Evolutionary conservation across 176 grass and related monocot genomes (phyloP), one percentile per base, ranked within the genome.

Genomic region (Hyparrhenia diplandra): DNA sequence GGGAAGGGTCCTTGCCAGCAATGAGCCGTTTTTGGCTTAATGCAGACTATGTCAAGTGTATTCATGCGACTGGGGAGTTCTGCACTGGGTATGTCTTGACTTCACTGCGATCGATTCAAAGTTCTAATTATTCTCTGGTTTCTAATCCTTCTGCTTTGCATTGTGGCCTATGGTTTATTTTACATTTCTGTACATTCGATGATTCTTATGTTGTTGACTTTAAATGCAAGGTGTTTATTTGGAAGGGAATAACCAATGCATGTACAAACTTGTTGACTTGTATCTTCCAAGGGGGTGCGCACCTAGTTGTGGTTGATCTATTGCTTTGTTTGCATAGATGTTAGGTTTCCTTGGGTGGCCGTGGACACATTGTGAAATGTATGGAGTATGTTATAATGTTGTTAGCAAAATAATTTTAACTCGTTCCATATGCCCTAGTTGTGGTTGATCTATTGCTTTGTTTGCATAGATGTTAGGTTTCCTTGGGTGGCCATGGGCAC

Each of bases 21-120:
- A 99, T 99, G 97, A 87, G 93, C 81, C 83, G 27, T 54, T 93
- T 99, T 82, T 96, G 97, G 97, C 88, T 96, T 80, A 92, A 96
- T 42, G 87, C 93, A 12, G 89, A 93, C 69, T 96, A 99, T 76
- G 80, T 96, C 21, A 96, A 96, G 74, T 99, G 93, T 58, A 85
- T 95, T 77, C 90, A 92, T 87, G 88, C 81, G 10, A 88, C 85
- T 73, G 89, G 97, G 42, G 91, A 93, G 63, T 78, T 92, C 80
- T 96, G 91, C 84, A 87, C 89, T 74, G 90, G 93, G 90, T 95
- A 95, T 87, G 80, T 29, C 35, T 21, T 84, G 10, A 84, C 57
- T 61, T 67, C 3, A 78, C 31, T 82, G 29, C 4, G 10, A 77
- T 64, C 39, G 17, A 36, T 21, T 10, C 20, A 61, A 32, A 43